A percentile compares a stretch with the other conserved stretches of the same genome.
Conservation (phyloP, 2,329 filamentous ascomycete species). For the Dothistroma septosporum region DNA sequence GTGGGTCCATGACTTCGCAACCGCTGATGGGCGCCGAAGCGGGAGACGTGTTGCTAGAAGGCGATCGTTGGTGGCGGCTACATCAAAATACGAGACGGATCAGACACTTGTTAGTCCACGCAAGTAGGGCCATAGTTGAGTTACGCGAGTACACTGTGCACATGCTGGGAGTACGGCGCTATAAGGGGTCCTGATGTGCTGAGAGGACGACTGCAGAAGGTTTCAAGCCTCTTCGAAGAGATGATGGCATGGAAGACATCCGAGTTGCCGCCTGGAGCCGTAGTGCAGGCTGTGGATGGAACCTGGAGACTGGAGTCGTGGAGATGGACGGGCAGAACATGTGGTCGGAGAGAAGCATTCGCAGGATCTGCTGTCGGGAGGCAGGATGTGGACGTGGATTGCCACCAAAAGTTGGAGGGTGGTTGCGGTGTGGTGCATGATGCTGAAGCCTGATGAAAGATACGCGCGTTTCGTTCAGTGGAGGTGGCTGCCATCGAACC, state of each 20-base stretch:
- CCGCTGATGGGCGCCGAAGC: neutral
- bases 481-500: neutral
- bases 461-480: neutral
- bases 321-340: neutral
- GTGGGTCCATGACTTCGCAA: neutral
- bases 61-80: neutral
- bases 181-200: neutral
- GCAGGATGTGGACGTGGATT: neutral
- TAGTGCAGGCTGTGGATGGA: neutral
- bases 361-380: neutral
- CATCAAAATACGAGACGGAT: no score
- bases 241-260: neutral
- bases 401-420: neutral
- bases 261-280: neutral
- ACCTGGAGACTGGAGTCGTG: neutral
- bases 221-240: no score
- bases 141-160: no score
- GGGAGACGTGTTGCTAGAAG: neutral
- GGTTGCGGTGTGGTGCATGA: neutral
- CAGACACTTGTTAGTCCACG: no score
- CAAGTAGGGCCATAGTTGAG: no score
- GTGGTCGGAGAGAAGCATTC: no score
- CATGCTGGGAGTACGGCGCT: neutral
- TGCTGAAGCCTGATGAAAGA: conserved; percentile 1
- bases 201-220: neutral